Evolutionary conservation across 2,329 filamentous ascomycete genomes (phyloP).

Genomic region (Podosphaera xanthii): DNA sequence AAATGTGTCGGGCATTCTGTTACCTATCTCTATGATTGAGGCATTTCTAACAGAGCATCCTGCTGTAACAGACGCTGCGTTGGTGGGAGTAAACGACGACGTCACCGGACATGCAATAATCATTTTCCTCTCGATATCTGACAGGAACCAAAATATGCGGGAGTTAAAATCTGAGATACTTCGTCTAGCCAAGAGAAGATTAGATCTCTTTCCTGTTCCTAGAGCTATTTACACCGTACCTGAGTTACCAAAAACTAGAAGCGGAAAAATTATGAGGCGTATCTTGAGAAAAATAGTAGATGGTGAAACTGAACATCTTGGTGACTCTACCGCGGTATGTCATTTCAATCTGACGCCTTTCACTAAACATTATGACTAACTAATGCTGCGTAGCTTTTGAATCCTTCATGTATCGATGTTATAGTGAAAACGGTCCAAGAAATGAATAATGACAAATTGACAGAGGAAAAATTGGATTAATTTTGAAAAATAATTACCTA

Average conservation of each 20-base stretch:
- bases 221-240: conserved; percentile 82
- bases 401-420: no score
- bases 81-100: conserved; percentile 82
- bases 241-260: conserved; percentile 90
- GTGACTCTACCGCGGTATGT: conserved; percentile 65
- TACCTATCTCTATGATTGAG: conserved; percentile 95
- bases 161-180: conserved; percentile 49
- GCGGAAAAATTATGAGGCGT: conserved; percentile 96
- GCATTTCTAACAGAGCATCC: conserved; percentile 85
- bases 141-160: conserved; percentile 52
- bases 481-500: no score
- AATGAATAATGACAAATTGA: no score
- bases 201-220: conserved; percentile 72
- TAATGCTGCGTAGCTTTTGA: no score
- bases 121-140: conserved; percentile 85
- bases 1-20: conserved; percentile 86
- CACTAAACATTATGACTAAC: not conserved
- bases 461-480: no score
- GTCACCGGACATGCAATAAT: conserved; percentile 94
- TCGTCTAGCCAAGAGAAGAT: conserved; percentile 29
- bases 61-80: conserved; percentile 76
- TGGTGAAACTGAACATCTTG: conserved; percentile 89
- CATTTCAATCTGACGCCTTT: not conserved
- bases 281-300: conserved; percentile 94
- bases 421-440: no score